Evolutionary conservation across 2,329 filamentous ascomycete genomes (phyloP).

Genomic region (Pestalotiopsis fici): DNA sequence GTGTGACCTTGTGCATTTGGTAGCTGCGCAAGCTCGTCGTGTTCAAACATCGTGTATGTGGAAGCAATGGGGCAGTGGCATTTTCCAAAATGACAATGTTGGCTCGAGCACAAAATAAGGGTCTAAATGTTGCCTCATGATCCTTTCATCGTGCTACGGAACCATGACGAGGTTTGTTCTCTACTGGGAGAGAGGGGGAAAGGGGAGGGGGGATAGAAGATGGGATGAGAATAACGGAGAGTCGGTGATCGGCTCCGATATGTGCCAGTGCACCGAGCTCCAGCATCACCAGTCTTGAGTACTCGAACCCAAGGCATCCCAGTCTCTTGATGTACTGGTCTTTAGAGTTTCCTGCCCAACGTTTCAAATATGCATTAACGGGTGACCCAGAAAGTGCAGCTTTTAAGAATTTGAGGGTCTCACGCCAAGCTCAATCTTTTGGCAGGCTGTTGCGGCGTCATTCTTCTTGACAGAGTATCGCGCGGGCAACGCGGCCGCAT

Average conservation of each 20-base stretch:
- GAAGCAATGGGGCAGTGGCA: background rate
- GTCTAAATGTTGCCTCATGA: background rate
- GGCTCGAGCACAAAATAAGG: background rate
- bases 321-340: background rate
- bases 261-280: background rate
- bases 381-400: background rate
- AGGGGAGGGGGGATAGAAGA: too few relatives aligned
- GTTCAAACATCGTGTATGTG: background rate
- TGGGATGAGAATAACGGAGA: background rate
- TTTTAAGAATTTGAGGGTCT: background rate
- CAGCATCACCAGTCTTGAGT: background rate
- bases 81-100: background rate
- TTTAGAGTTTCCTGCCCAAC: background rate
- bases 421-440: background rate
- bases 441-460: too few relatives aligned
- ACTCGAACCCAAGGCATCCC: background rate
- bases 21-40: background rate
- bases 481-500: background rate
- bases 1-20: background rate
- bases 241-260: conserved; percentile 1
- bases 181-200: background rate
- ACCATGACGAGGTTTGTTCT: background rate
- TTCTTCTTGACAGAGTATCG: background rate
- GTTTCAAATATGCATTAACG: background rate
- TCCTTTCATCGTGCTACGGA: background rate